Base-by-base conservation (phyloP, 2,329 filamentous ascomycete species). In the Pseudogymnoascus sp. region DNA sequence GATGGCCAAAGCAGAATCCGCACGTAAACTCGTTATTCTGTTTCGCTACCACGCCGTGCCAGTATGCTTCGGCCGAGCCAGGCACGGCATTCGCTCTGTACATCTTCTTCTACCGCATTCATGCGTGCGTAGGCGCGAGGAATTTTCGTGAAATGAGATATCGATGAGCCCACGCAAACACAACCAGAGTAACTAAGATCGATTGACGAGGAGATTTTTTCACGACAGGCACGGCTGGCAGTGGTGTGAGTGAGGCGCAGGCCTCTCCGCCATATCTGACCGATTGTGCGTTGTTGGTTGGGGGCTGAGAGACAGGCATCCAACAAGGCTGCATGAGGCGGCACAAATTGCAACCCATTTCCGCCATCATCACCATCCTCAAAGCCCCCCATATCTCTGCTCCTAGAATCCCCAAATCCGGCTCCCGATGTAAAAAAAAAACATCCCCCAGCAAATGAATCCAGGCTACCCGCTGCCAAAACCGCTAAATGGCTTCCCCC, bases 401-500 rank as follows among this genome's bases (percentile, higher is more conserved):
- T 22, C 9, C 6, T 22, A 22, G 14, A 14, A 28, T 9, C 22
- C 41, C 6, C n/a, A 47, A 47, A 15, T 15, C 41, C 41, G 35
- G 57, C 14, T n/a, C 18, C 18, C 37, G 20, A 35, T 35, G 38
- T 12, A 30, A 57, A 57, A 11, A 30, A 57, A 57, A 11, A 25
- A 18, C 18, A 1, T 2, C 18, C 18, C 5, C 22, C 28, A 15
- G 57, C 57, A 59, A 59, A 59, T 59, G 33, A 20, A 41, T 59
- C 53, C 14, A 35, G 33, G 35, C n/a, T 37, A 37, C 28, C 2
- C 12, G 22, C 22, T 25, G 22, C 20, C 30, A 12, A 35, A 63
- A 11, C 20, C 60, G 59, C n/a, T 47, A 12, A 39, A 62, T 58
- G 58, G 58, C 20, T 60, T 39, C 38, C 38, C 58, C 15, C 28